Evolutionary conservation across 805 yeast genomes (phyloP).

Genomic region (Priceomyces fermenticarens): DNA sequence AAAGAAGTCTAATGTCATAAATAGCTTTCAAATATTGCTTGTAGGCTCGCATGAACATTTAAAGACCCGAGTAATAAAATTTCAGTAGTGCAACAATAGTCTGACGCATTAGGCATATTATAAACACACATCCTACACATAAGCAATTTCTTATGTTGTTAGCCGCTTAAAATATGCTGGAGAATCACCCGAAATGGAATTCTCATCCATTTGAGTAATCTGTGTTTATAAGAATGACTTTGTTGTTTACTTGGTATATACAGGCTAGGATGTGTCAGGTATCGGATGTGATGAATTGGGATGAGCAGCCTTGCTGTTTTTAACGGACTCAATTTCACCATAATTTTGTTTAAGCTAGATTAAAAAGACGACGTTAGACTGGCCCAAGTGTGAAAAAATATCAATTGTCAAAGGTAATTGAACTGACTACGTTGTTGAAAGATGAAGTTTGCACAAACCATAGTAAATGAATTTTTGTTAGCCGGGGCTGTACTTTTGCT

Average conservation of each 20-base stretch:
- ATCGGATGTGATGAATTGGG: background rate
- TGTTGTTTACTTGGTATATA: slow-evolving; percentile 3
- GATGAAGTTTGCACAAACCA: slow-evolving; percentile 33
- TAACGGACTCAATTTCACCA: slow-evolving; percentile 3
- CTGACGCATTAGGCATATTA: slow-evolving; percentile 2
- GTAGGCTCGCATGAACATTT: no score
- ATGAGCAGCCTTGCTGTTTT: slow-evolving; percentile 4
- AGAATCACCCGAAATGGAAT: slow-evolving; percentile 2
- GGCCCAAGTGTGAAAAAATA: background rate
- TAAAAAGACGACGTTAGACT: no score
- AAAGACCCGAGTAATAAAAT: no score
- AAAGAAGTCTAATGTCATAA: no score
- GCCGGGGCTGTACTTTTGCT: slow-evolving; percentile 40
- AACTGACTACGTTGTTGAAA: background rate
- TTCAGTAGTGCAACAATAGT: no score
- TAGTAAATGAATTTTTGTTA: slow-evolving; percentile 36
- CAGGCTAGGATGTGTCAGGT: slow-evolving; percentile 2
- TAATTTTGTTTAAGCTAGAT: background rate
- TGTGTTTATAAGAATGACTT: slow-evolving; percentile 4
- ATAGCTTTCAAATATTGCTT: no score
- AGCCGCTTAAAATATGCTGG: slow-evolving; percentile 2
- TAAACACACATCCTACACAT: slow-evolving; percentile 1
- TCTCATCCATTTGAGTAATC: slow-evolving; percentile 1
- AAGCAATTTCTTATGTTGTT: background rate
- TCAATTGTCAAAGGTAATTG: background rate